Percentiles rank a stretch among this genome's conserved stretches.
Conservation (phyloP, 179 eudicot species). For the Nepenthes alata region DNA sequence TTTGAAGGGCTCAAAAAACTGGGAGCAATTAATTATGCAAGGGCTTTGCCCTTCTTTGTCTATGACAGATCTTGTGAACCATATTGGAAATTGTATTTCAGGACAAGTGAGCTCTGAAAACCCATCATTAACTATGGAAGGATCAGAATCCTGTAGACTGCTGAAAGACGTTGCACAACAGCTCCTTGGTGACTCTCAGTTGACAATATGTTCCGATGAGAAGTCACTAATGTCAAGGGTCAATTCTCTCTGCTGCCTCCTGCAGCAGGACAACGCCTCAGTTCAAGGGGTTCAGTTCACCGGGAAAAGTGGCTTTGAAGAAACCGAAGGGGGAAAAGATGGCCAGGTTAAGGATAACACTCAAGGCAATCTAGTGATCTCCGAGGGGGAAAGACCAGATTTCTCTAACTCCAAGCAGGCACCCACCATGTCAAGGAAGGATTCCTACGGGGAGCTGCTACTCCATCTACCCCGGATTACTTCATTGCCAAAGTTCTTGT, state of each 20-base stretch:
- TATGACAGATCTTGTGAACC: slow-evolving; percentile 30
- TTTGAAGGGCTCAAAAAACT: slow-evolving; percentile 17
- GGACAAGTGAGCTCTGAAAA: slow-evolving; percentile 19
- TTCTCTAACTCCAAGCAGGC: slow-evolving; percentile 15
- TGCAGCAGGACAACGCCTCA: slow-evolving; percentile 7
- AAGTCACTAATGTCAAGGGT: slow-evolving; percentile 33
- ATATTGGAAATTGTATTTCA: slow-evolving; percentile 30
- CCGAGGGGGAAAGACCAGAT: slow-evolving; percentile 7
- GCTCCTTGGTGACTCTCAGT: slow-evolving; percentile 24
- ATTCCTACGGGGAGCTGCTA: slow-evolving; percentile 36
- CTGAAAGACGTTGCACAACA: slow-evolving; percentile 35
- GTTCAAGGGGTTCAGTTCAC: slow-evolving; percentile 6
- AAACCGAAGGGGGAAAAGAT: slow-evolving; percentile 1
- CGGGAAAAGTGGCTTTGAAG: slow-evolving; percentile 1
- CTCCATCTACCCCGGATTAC: slow-evolving; percentile 34
- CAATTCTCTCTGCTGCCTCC: slow-evolving; percentile 2
- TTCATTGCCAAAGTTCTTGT: slow-evolving; percentile 38
- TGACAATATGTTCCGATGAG: slow-evolving; percentile 27
- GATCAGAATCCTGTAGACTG: slow-evolving; percentile 17
- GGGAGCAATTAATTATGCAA: slow-evolving; percentile 26
- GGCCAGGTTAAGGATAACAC: not conserved
- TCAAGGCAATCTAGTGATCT: not conserved
- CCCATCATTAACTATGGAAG: slow-evolving; percentile 13
- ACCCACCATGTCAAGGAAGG: slow-evolving; percentile 27
- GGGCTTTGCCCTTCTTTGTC: slow-evolving; percentile 43